A percentile compares a stretch with the other conserved stretches of the same genome.
phyloP scores from a whole-genome alignment of 768 basidiomycete genomes.

The Pholiota conissans region DNA sequence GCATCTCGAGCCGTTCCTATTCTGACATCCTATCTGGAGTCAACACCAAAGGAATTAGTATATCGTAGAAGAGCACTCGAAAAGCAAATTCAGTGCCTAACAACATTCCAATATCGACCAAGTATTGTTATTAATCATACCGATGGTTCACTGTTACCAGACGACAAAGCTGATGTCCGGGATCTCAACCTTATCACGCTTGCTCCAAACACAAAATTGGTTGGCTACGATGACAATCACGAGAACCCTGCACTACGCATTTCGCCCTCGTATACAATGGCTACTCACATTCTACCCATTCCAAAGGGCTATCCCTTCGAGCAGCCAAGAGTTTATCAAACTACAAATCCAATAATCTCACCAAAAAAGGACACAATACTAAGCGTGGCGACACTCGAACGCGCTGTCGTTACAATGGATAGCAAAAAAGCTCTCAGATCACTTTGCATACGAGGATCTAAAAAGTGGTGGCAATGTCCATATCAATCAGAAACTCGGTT shows the following conservation, averaged over 20 bases:
- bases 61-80: slow-evolving; percentile 31
- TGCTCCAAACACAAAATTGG: background rate
- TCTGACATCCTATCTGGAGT: slow-evolving; percentile 44
- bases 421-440: slow-evolving; percentile 52
- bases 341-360: slow-evolving; percentile 68
- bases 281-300: slow-evolving; percentile 60
- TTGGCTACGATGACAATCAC: background rate
- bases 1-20: slow-evolving; percentile 62
- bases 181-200: slow-evolving; percentile 59
- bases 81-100: slow-evolving; percentile 47
- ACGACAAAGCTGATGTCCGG: slow-evolving; percentile 46
- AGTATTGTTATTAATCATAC: slow-evolving; percentile 74
- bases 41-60: slow-evolving; percentile 29
- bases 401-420: slow-evolving; percentile 54
- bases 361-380: slow-evolving; percentile 50
- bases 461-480: slow-evolving; percentile 45
- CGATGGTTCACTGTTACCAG: slow-evolving; percentile 58
- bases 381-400: slow-evolving; percentile 59
- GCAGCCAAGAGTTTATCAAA: slow-evolving; percentile 55
- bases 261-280: slow-evolving; percentile 59
- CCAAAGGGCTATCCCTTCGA: slow-evolving; percentile 32
- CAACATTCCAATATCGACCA: slow-evolving; percentile 51
- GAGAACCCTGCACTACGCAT: slow-evolving; percentile 27
- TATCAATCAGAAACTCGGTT: slow-evolving; percentile 35
- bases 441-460: slow-evolving; percentile 37